Evolutionary conservation across 768 basidiomycete genomes (phyloP), one percentile per base, ranked within the genome.

Genomic region (Infundibulicybe gibba): DNA sequence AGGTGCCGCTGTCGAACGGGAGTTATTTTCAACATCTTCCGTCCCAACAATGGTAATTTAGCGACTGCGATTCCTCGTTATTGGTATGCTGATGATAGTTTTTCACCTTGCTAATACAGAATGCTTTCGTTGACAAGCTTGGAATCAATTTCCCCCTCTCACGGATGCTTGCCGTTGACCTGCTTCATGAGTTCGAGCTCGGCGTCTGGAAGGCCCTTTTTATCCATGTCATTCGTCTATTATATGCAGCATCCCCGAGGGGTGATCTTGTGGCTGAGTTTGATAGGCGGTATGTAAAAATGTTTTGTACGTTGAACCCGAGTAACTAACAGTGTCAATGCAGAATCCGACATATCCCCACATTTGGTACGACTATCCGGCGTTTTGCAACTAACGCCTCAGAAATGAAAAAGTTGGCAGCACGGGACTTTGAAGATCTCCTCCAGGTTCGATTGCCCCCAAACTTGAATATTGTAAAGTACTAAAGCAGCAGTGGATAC

Each of bases 131-230:
- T 12, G 39, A 51, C 12, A 40, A 49, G 14, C 48, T 65, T 25
- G 54, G 55, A 17, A 30, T 35, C 11, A 34, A 50, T 19, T 67
- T 69, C 41, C 47, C 61, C 17, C 41, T 63, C 0, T 60, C 54
- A 17, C 31, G 39, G 2, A 65, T 69, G 52, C 53, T 70, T 8
- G 64, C 60, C 1, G 59, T 65, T 6, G 67, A 74, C 49, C 48
- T 65, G 15, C 48, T 69, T 46, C 67, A 69, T 50, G 67, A 74
- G 44, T 62, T 72, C 54, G 70, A 72, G 41, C 55, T 69, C 0
- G 72, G 72, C 6, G 63, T 68, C 1, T 72, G 67, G 67, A 72
- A 70, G 44, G 15, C 53, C 0, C 19, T 69, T 0, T 66, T 76
- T 21, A 60, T 54, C 0, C 71, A 75, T 41, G 52, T 74, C 0